Percentiles rank a stretch among this genome's conserved stretches.
Conservation (phyloP, 352 stramenopile genomes). For the Pythium folliculosum region DNA sequence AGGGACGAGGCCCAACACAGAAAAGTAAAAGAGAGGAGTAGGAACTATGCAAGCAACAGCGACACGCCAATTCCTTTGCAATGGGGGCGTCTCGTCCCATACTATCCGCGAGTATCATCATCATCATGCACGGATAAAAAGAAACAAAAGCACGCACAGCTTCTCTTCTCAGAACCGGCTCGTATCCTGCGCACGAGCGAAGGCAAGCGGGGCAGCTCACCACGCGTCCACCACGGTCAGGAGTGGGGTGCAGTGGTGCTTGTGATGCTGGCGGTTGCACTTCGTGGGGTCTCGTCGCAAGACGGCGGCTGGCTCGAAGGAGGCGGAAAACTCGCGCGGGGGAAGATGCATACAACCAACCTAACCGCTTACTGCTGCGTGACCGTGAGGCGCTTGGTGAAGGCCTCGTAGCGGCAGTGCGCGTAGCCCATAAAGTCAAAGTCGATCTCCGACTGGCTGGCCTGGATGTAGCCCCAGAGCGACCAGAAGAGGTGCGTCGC, state of each 20-base stretch:
- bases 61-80: too few relatives aligned
- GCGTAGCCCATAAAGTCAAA: slow-evolving; percentile 93
- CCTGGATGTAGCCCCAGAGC: slow-evolving; percentile 91
- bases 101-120: too few relatives aligned
- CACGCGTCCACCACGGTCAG: too few relatives aligned
- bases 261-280: background rate
- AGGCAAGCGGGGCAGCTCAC: slow-evolving; percentile 14
- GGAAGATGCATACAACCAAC: background rate
- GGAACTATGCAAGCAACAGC: too few relatives aligned
- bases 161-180: too few relatives aligned
- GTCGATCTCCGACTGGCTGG: slow-evolving; percentile 86
- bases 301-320: too few relatives aligned
- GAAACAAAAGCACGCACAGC: background rate
- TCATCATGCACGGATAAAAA: background rate
- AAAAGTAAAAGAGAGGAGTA: too few relatives aligned
- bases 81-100: too few relatives aligned
- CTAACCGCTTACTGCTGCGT: slow-evolving; percentile 31
- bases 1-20: too few relatives aligned
- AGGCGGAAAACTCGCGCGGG: background rate
- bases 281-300: background rate
- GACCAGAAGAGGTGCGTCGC: slow-evolving; percentile 90
- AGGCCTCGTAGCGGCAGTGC: slow-evolving; percentile 69
- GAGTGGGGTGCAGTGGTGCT: background rate
- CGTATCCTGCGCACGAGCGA: background rate
- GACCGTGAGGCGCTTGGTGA: slow-evolving; percentile 61